phyloP scores from a whole-genome alignment of 1,284 basidiomycete species.

The Neolentinus lepideus region DNA sequence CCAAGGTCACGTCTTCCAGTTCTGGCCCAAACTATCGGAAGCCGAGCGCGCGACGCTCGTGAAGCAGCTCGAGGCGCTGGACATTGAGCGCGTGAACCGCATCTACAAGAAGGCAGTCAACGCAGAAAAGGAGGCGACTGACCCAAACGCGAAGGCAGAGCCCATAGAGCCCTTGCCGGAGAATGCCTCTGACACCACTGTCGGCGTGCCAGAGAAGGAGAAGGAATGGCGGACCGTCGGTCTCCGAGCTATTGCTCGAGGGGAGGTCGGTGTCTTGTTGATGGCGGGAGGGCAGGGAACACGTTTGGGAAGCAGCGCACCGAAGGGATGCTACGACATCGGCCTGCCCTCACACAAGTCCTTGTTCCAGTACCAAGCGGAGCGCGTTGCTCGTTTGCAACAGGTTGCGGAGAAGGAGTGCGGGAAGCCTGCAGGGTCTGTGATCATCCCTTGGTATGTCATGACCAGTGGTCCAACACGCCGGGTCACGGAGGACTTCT shows the following conservation, averaged over 20 bases:
- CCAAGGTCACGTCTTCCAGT: constrained; percentile 86
- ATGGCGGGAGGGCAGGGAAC: constrained; percentile 99
- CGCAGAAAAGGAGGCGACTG: constrained; percentile 49
- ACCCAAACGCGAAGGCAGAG: constrained; percentile 36
- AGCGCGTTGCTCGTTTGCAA: constrained; percentile 85
- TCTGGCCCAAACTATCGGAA: constrained; percentile 72
- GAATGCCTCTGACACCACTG: constrained; percentile 59
- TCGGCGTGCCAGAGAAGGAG: constrained; percentile 49
- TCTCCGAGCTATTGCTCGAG: constrained; percentile 72
- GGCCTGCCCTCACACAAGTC: constrained; percentile 88
- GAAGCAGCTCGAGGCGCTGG: constrained; percentile 74
- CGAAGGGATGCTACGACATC: constrained; percentile 99
- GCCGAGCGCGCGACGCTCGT: constrained; percentile 61
- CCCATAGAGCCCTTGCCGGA: constrained; percentile 76
- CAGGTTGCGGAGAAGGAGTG: constrained; percentile 58
- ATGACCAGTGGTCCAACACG: constrained; percentile 99
- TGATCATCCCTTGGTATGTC: constrained; percentile 91
- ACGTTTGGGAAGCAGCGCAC: constrained; percentile 84
- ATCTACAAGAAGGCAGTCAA: constrained; percentile 77
- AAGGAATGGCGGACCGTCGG: constrained; percentile 71
- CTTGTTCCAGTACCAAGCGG: constrained; percentile 96
- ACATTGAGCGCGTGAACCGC: constrained; percentile 88
- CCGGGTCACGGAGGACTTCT: constrained; percentile 82
- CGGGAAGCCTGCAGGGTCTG: constrained; percentile 47
- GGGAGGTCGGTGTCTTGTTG: constrained; percentile 88